These are phyloP conservation scores for Picochlorum sp. DNA, from an alignment of 139 green algal genomes.

Conservation along the genomic window DNA sequence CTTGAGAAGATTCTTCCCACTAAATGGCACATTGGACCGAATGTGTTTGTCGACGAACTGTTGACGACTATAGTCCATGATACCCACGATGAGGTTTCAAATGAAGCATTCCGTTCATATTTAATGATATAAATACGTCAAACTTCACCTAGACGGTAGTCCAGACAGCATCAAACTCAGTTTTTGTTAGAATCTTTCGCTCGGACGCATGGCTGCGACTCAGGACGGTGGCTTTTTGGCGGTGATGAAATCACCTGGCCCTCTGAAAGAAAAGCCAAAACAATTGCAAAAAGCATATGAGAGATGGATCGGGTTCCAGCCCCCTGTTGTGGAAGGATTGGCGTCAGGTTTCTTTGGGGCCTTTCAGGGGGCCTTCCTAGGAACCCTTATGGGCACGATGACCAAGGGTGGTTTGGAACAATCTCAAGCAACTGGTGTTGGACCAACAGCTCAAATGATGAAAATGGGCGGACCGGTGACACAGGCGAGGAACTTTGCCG, in stretches of 20 bases:
- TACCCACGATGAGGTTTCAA: too few species aligned
- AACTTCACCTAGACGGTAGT: too few species aligned
- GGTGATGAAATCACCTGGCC: not conserved
- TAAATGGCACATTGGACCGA: too few species aligned
- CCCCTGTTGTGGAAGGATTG: conserved; percentile 46
- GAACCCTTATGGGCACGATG: conserved; percentile 65
- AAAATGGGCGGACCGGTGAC: conserved; percentile 55
- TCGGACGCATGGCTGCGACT: too few species aligned
- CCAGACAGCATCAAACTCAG: too few species aligned
- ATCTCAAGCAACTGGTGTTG: not conserved
- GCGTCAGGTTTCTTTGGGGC: conserved; percentile 29
- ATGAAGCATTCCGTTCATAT: too few species aligned
- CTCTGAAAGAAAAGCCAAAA: conserved; percentile 19
- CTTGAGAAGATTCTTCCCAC: too few species aligned
- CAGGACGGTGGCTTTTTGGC: too few species aligned
- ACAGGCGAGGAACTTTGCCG: conserved; percentile 85
- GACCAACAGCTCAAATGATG: conserved; percentile 31
- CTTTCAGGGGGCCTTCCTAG: conserved; percentile 43
- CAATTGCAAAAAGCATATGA: conserved; percentile 33
- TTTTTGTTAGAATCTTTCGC: too few species aligned
- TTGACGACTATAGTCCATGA: too few species aligned
- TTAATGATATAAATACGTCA: too few species aligned
- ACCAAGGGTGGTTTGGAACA: conserved; percentile 31
- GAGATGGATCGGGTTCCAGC: conserved; percentile 48
- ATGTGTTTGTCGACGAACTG: too few species aligned